Evolutionary conservation across 108 stramenopile species (phyloP), one percentile per base, ranked within the genome.

Genomic region (Nitzschia sp.): DNA sequence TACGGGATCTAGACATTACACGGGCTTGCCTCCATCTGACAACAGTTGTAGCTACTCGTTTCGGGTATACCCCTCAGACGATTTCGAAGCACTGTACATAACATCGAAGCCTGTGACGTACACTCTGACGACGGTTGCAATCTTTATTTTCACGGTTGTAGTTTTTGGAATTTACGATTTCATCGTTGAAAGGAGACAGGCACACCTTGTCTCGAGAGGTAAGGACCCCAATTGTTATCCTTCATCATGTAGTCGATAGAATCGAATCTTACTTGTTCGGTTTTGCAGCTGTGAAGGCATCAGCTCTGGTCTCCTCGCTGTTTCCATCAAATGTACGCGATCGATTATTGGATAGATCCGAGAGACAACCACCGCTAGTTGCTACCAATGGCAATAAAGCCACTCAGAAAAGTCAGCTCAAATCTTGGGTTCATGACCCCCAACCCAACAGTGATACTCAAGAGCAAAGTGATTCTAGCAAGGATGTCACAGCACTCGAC

Each of bases 321-420:
- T 83, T 86, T 65, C 82, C 80, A 10, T 57, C 80, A 10, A 65
- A 75, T 20, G 79, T 83, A 57, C 75, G 72, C 10, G 81, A 80
- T 40, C 71, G 82, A 0, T 71, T 83, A 5, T 78, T 55, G 10
- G 24, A 22, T 43, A 17, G 7, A 22, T 17, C 10, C 21, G 54
- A 24, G 11, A 25, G 52, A 63, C 42, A 26, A 54, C 20, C 12
- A 54, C 15, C 21, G 53, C 20, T 2, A 1, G 6, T 55, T 42
- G 26, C 53, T 26, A 10, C 52, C 50, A 26, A 51, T n/a, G 22
- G 21, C 48, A 21, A 10, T 60, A 60, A 1, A 41, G 29, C 38
- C 7, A 11, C 20, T 11, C 39, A 26, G 2, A 53, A 53, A 39
- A 38, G 25, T 40, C 53, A 38, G 53, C 46, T 26, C 44, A 53